phyloP scores from a whole-genome alignment of 83 land plant genomes.

The Thuja plicata region DNA sequence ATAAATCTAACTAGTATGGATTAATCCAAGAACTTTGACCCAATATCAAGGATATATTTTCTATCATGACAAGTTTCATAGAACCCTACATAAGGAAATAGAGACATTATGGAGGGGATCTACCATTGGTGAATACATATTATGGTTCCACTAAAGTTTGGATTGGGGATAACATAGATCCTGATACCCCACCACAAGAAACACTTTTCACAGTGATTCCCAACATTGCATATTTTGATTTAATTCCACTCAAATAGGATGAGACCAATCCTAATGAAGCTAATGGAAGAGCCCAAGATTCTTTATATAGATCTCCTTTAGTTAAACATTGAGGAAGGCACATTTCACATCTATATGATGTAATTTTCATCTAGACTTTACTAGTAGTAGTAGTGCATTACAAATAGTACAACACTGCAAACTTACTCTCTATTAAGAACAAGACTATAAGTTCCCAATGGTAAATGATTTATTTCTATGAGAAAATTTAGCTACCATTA shows the following conservation, averaged over 20 bases:
- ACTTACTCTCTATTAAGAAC: neutral
- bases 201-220: constrained; percentile 65
- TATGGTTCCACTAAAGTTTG: constrained; percentile 79
- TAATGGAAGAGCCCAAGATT: too few species aligned
- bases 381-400: neutral
- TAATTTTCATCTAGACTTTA: neutral
- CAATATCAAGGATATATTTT: constrained; percentile 60
- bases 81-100: constrained; percentile 54
- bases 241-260: constrained; percentile 45
- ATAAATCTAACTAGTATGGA: constrained; percentile 56
- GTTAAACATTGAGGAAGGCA: too few species aligned
- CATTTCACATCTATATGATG: neutral
- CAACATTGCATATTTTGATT: constrained; percentile 68
- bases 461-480: too few species aligned
- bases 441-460: too few species aligned
- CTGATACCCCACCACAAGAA: constrained; percentile 39
- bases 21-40: constrained; percentile 64
- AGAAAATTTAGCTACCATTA: too few species aligned
- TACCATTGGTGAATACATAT: constrained; percentile 59
- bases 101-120: constrained; percentile 67
- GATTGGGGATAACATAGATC: constrained; percentile 65
- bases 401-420: neutral
- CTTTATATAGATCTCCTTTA: too few species aligned
- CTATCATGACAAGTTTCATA: constrained; percentile 87
- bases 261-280: neutral